Percentiles rank a stretch among this genome's conserved stretches.
phyloP scores from a whole-genome alignment of 371 early-diverging fungal species.

The Apophysomyces elegans region DNA sequence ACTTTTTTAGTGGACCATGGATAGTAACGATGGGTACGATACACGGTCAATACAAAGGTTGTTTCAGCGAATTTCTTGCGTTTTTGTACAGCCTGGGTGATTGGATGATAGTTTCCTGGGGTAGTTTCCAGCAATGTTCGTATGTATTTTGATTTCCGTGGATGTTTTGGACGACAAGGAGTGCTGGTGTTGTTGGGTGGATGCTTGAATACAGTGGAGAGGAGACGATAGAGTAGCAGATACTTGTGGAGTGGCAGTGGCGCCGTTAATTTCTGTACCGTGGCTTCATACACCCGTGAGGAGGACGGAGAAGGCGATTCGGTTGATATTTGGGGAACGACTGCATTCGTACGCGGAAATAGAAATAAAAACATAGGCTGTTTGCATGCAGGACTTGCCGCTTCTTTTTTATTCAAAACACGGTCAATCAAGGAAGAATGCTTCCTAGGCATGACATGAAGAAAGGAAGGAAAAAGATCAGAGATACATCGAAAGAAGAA shows the following conservation, averaged over 20 bases:
- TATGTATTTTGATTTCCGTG: not conserved
- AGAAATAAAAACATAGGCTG: not conserved
- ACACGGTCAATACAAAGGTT: not conserved
- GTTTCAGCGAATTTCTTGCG: slow-evolving; percentile 1
- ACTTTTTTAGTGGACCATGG: not conserved
- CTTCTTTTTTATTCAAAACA: slow-evolving; percentile 4
- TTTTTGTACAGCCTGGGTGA: not conserved
- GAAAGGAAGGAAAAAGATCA: slow-evolving; percentile 1
- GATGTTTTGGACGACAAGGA: not conserved
- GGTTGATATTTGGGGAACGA: not conserved
- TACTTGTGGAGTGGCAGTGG: slow-evolving; percentile 6
- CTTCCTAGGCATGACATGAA: slow-evolving; percentile 1
- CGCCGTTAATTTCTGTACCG: slow-evolving; percentile 4
- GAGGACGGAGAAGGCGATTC: not conserved
- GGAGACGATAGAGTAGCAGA: not conserved
- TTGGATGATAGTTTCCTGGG: slow-evolving; percentile 1
- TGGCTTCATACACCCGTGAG: slow-evolving; percentile 3
- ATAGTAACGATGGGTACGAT: not conserved
- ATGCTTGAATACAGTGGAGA: slow-evolving; percentile 1
- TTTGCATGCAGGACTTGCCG: not conserved
- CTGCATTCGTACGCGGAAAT: slow-evolving; percentile 3
- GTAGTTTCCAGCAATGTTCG: not conserved
- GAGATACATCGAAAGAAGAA: not conserved
- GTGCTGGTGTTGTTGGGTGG: not conserved
- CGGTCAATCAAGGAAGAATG: not conserved